Evolutionary conservation across 768 basidiomycete genomes (phyloP), one percentile per base, ranked within the genome.

Genomic region (Lentinula lateritia): DNA sequence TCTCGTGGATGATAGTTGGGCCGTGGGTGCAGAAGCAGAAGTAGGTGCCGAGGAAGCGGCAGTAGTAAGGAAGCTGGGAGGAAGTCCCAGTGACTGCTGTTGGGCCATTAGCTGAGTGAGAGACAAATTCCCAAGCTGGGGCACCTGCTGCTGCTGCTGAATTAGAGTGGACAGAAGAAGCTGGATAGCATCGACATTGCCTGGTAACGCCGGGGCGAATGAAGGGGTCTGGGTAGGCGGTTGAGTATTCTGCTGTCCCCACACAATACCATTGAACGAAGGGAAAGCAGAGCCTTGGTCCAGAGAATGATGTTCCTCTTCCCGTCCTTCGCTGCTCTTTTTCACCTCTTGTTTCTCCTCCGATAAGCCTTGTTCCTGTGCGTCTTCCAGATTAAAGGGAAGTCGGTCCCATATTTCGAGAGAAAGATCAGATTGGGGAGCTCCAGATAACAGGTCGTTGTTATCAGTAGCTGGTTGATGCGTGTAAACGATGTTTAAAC

Each of bases 401-500:
- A 93, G 78, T 72, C 90, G 87, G 15, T 90, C 89, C 93, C 93
- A 94, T 57, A 94, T 78, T 20, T 58, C 56, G 36, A 59, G 58
- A n/a, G 80, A 79, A 59, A 93, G 79, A 74, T 94, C 92, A 10
- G 88, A 86, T 69, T 84, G 89, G 32, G 58, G 82, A 15, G 43
- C 58, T 0, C 84, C 77, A 0, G 83, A 74, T 64, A 91, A 81
- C 32, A 90, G 78, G 63, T 90, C 87, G 68, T 85, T 83, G 36
- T 72, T 68, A 66, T 81, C 78, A 7, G 75, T 67, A 15, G 77
- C 66, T n/a, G 74, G 70, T 38, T 74, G 73, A 18, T 75, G 66
- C 46, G 87, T 80, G 50, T 88, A 86, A 59, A 94, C 80, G 73
- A 92, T 77, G 74, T 93, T 92, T 71, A 94, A 87, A 38, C 92